Conservation (phyloP, 2,329 filamentous ascomycete genomes). For the Scortechinia acanthostroma region DNA sequence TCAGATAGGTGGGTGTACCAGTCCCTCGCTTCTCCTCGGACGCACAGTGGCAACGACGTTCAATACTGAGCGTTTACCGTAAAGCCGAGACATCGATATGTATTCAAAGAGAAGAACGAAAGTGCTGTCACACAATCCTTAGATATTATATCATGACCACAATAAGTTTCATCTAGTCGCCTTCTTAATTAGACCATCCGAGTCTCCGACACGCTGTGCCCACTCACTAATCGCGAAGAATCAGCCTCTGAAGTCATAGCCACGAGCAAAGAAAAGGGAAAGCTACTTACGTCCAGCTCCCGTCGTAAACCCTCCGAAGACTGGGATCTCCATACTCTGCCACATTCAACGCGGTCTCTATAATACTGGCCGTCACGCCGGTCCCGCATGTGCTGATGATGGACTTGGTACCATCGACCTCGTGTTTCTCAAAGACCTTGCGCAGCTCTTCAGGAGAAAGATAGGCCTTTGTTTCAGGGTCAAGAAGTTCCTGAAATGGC, state of each 20-base stretch:
- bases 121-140: neutral
- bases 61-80: too few relatives aligned
- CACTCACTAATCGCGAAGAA: slow-evolving; percentile 45
- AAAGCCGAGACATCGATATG: too few relatives aligned
- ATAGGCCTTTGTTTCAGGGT: slow-evolving; percentile 76
- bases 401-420: slow-evolving; percentile 71
- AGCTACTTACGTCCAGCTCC: slow-evolving; percentile 84
- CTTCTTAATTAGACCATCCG: slow-evolving; percentile 57
- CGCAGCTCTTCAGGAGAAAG: slow-evolving; percentile 66
- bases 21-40: too few relatives aligned
- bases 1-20: too few relatives aligned
- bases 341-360: slow-evolving; percentile 78
- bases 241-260: neutral
- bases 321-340: slow-evolving; percentile 66
- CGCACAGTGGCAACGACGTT: too few relatives aligned
- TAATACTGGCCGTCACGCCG: slow-evolving; percentile 83
- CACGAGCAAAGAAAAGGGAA: neutral
- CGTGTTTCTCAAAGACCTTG: slow-evolving; percentile 72
- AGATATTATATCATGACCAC: neutral
- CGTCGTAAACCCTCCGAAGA: slow-evolving; percentile 78
- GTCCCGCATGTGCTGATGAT: slow-evolving; percentile 88
- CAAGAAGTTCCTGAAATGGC: slow-evolving; percentile 72
- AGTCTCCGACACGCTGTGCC: slow-evolving; percentile 56
- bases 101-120: neutral
- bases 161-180: neutral